Percentiles rank a stretch among this genome's conserved stretches.
phyloP scores from a whole-genome alignment of 2,329 filamentous ascomycete genomes.

The Fusarium falciforme region DNA sequence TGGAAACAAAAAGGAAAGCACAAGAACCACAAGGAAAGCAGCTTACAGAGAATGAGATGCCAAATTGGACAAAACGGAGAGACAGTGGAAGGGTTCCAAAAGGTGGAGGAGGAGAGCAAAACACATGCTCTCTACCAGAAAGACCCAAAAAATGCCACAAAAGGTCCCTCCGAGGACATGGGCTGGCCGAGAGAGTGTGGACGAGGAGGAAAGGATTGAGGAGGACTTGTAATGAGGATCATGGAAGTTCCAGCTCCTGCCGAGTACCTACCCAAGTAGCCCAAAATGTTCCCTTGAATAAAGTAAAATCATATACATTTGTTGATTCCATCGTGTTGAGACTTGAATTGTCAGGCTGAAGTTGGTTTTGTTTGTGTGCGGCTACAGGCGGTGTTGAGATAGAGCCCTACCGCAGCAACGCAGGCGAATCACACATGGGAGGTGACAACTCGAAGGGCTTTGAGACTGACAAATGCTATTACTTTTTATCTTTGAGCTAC shows the following conservation, averaged over 20 bases:
- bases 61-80: slow-evolving; percentile 18
- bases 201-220: slow-evolving; percentile 1
- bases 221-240: slow-evolving; percentile 7
- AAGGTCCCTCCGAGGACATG: slow-evolving; percentile 8
- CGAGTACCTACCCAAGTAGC: slow-evolving; percentile 8
- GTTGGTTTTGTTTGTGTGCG: neutral
- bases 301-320: slow-evolving; percentile 29
- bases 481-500: no score
- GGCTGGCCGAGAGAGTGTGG: slow-evolving; percentile 18
- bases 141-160: slow-evolving; percentile 22
- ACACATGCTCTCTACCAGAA: slow-evolving; percentile 22
- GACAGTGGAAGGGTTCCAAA: slow-evolving; percentile 29
- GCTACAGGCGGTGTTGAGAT: neutral
- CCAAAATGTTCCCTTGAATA: slow-evolving; percentile 22
- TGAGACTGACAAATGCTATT: neutral
- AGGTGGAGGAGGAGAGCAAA: slow-evolving; percentile 42
- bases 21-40: slow-evolving; percentile 7
- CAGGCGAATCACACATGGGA: neutral
- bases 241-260: slow-evolving; percentile 26
- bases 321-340: slow-evolving; percentile 36
- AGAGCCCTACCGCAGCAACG: neutral
- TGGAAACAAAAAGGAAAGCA: neutral
- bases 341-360: neutral
- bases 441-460: neutral
- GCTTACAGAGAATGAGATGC: slow-evolving; percentile 14